These are phyloP conservation scores for Kwoniella dejecticola DNA, from an alignment of 768 basidiomycete genomes.

Conservation along the genomic window DNA sequence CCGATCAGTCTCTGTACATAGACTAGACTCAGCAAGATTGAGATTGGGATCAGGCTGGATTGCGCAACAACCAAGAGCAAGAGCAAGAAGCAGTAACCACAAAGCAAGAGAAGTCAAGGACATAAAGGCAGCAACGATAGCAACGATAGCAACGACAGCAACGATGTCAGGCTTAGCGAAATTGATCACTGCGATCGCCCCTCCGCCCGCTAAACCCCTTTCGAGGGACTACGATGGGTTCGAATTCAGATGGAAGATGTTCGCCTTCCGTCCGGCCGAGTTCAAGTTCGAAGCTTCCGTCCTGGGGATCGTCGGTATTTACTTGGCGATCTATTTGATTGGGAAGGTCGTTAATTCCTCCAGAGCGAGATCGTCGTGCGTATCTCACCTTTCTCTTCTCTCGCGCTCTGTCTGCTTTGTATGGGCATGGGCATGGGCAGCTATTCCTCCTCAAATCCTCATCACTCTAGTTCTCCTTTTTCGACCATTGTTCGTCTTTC, in stretches of 20 bases:
- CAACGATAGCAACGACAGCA: not conserved
- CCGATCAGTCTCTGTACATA: no score
- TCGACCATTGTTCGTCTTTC: no score
- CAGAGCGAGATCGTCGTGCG: conserved; percentile 70
- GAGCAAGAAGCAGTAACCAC: no score
- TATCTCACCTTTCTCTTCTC: conserved; percentile 9
- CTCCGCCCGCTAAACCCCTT: conserved; percentile 62
- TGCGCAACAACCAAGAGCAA: no score
- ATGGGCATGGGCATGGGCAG: no score
- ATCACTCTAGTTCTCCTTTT: no score
- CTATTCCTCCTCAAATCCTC: no score
- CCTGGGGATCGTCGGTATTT: conserved; percentile 62
- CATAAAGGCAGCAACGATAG: not conserved
- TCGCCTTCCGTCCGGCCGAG: conserved; percentile 82
- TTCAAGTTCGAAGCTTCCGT: conserved; percentile 70
- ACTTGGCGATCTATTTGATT: conserved; percentile 63
- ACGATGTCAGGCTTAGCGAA: conserved; percentile 36
- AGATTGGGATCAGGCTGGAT: no score
- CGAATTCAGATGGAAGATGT: conserved; percentile 70
- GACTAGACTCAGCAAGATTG: no score
- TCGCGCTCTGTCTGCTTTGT: no score
- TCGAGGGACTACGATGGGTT: conserved; percentile 70
- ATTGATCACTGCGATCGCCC: conserved; percentile 57
- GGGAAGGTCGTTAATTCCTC: conserved; percentile 66
- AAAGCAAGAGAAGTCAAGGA: conserved; percentile 1